Conservation (phyloP, 805 yeast species). For the Metschnikowia cerradonensis region DNA sequence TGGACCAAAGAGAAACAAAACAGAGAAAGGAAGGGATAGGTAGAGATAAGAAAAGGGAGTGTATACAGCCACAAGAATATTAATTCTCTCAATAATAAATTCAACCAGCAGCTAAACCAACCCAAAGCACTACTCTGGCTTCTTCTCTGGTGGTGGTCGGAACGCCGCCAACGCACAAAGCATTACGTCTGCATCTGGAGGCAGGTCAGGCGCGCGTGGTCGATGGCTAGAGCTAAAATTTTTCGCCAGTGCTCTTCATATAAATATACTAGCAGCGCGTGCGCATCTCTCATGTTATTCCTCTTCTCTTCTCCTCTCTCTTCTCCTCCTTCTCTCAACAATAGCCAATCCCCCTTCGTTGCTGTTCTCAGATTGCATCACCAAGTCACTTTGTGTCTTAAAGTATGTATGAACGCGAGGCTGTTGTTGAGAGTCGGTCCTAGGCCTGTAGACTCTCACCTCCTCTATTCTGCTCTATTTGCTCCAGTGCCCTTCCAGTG, state of each 20-base stretch:
- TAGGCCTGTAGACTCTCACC: slow-evolving; percentile 1
- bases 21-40: no score
- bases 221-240: slow-evolving; percentile 7
- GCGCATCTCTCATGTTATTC: slow-evolving; percentile 2
- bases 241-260: slow-evolving; percentile 7
- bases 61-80: no score
- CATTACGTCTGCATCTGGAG: slow-evolving; percentile 12
- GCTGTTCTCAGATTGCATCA: slow-evolving; percentile 19
- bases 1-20: no score
- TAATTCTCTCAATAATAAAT: no score
- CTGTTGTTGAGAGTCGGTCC: slow-evolving; percentile 16
- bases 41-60: no score
- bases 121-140: no score
- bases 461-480: background rate
- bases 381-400: slow-evolving; percentile 13
- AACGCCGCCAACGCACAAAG: slow-evolving; percentile 9
- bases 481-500: background rate
- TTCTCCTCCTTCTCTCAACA: slow-evolving; percentile 36
- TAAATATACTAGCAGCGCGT: slow-evolving; percentile 11
- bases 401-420: slow-evolving; percentile 14
- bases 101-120: no score
- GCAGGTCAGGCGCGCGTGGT: slow-evolving; percentile 6
- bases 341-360: slow-evolving; percentile 16
- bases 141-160: background rate
- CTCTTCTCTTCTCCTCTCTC: slow-evolving; percentile 17